These are phyloP conservation scores for Acacia crassicarpa DNA, from an alignment of 306 rosid genomes.

Conservation along the genomic window DNA sequence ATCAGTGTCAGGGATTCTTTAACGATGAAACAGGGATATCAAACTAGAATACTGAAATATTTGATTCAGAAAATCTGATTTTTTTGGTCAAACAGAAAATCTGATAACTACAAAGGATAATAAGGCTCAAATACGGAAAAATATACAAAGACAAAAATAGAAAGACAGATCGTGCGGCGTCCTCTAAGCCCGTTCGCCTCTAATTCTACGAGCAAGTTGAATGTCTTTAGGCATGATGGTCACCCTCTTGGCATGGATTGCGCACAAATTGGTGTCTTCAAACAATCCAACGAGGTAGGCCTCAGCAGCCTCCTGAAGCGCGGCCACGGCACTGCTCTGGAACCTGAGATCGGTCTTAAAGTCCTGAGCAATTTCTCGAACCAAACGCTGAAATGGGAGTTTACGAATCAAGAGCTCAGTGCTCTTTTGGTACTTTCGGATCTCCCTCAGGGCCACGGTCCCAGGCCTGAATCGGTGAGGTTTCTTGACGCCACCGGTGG, in stretches of 20 bases:
- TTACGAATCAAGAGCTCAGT: slow-evolving; percentile 37
- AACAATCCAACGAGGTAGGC: slow-evolving; percentile 43
- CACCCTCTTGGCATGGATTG: slow-evolving; percentile 43
- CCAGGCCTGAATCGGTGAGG: slow-evolving; percentile 48
- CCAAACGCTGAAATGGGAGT: slow-evolving; percentile 45
- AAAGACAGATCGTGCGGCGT: not conserved
- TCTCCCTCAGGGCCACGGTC: slow-evolving; percentile 45
- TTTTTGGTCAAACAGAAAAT: too few relatives aligned
- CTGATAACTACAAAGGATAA: not conserved
- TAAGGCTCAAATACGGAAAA: not conserved
- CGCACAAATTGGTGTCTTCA: slow-evolving; percentile 43
- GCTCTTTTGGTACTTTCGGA: slow-evolving; percentile 51
- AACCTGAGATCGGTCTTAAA: slow-evolving; percentile 47
- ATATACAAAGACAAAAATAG: not conserved
- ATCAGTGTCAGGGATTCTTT: not conserved
- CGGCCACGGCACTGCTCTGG: slow-evolving; percentile 45
- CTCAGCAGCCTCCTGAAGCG: slow-evolving; percentile 40
- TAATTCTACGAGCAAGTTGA: slow-evolving; percentile 47
- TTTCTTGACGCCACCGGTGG: slow-evolving; percentile 49
- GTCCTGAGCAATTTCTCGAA: slow-evolving; percentile 50
- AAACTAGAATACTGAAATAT: not conserved
- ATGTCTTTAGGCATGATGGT: slow-evolving; percentile 50
- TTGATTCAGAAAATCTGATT: too few relatives aligned
- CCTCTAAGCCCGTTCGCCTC: slow-evolving; percentile 44
- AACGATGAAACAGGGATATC: not conserved